Conservation (phyloP, 306 rosid genomes). For the Dicorynia guianensis region DNA sequence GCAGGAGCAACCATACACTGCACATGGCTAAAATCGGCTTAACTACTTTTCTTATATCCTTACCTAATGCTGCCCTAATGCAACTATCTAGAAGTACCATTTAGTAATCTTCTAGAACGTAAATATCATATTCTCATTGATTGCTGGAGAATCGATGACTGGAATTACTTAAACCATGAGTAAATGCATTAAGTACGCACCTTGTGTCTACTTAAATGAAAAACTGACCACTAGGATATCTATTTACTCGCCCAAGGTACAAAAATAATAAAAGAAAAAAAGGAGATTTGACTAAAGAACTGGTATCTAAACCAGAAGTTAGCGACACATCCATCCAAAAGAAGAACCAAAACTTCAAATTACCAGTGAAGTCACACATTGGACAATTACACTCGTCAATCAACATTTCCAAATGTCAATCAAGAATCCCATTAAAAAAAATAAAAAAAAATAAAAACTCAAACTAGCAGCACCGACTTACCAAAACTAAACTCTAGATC, state of each 20-base stretch:
- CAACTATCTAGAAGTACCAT: neutral
- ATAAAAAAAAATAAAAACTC: neutral
- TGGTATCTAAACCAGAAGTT: conserved; percentile 2
- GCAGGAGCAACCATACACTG: conserved; percentile 20
- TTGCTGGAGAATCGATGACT: neutral
- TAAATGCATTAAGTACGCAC: neutral
- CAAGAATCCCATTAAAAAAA: neutral
- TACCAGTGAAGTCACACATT: conserved; percentile 23
- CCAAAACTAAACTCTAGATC: conserved; percentile 46
- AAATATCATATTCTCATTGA: conserved; percentile 9
- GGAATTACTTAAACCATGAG: neutral
- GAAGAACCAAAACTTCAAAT: neutral
- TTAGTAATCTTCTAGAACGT: neutral
- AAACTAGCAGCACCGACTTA: conserved; percentile 7
- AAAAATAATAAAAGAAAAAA: neutral
- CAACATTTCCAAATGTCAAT: neutral
- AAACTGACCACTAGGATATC: conserved; percentile 13
- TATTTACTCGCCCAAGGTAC: neutral
- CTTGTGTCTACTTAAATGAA: neutral
- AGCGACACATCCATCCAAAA: neutral
- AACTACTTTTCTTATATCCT: conserved; percentile 14
- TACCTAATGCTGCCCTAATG: neutral
- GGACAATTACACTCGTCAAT: conserved; percentile 16
- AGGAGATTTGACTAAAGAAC: neutral
- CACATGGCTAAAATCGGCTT: neutral